Evolutionary conservation across 192 early-diverging fungal genomes (phyloP), one percentile per base, ranked within the genome.

Genomic region (Gaertneriomyces sp.): DNA sequence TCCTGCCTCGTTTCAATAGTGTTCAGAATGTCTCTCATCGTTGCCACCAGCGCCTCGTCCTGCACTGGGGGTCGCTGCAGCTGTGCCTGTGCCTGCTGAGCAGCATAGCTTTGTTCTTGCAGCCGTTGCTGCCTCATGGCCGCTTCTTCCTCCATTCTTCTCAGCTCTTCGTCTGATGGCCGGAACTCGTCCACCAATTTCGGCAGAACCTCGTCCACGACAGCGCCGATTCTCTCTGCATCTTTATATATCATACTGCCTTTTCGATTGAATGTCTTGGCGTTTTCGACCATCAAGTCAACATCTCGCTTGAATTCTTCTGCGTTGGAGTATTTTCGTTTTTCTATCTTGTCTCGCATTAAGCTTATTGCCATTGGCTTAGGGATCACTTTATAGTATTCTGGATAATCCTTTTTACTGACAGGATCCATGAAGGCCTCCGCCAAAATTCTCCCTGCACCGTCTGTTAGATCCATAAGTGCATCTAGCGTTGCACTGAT

Each of bases 271-370:
- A 88, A 96, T 33, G 82, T 81, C 64, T 85, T 90, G 11, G 94
- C 94, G 63, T 97, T 97, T 63, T 90, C 85, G 70, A 93, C 90
- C 76, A 97, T 86, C 51, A 83, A 69, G 40, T 79, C 73, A 64
- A 94, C 80, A 69, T 97, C 94, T n/a, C 73, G 74, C 65, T 83
- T 78, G 66, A 94, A 93, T 25, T 80, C 79, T 11, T 80, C 76
- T 41, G 92, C 70, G 39, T 77, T 84, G 42, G 67, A 66, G 63
- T 94, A 93, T 33, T 71, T 76, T 16, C 71, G 60, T 6, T 54
- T 60, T 4, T 74, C 67, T 19, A 61, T 39, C 16, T 69, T 69
- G 6, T 55, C 80, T 61, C 82, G 64, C 7, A 91, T 82, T 42
- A 75, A 71, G n/a, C 68, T 60, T 14, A 91, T 46, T 5, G 90